phyloP scores from a whole-genome alignment of 768 basidiomycete species.

The Mrakia hoshinonis region DNA sequence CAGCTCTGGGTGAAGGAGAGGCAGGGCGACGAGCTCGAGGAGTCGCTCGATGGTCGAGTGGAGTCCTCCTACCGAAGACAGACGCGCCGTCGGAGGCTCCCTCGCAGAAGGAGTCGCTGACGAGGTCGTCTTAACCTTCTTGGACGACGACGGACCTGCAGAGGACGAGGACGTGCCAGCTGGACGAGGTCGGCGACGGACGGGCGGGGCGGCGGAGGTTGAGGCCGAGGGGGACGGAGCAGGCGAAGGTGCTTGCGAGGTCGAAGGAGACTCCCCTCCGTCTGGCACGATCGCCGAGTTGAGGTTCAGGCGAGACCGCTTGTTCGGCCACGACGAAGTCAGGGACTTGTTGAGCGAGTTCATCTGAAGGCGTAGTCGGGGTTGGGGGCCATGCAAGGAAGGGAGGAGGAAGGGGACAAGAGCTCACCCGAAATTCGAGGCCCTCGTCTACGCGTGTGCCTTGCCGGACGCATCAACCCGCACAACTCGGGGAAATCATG shows the following conservation, averaged over 20 bases:
- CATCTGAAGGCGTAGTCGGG: background rate
- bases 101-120: constrained; percentile 9
- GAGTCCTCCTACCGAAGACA: constrained; percentile 82
- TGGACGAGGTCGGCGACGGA: constrained; percentile 3
- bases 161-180: background rate
- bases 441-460: too few relatives aligned
- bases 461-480: too few relatives aligned
- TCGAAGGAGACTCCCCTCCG: background rate
- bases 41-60: constrained; percentile 80
- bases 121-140: background rate
- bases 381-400: background rate
- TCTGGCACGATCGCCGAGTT: constrained; percentile 8
- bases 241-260: constrained; percentile 2
- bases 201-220: background rate
- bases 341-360: constrained; percentile 17
- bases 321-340: constrained; percentile 17
- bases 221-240: constrained; percentile 3
- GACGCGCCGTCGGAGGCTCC: constrained; percentile 58
- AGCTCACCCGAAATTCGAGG: background rate
- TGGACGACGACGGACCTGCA: background rate
- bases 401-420: background rate
- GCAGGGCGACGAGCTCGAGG: constrained; percentile 93
- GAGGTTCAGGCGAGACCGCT: constrained; percentile 26
- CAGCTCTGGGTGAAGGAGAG: constrained; percentile 87
- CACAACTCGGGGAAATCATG: too few relatives aligned